These are phyloP conservation scores for Botrytis hyacinthi DNA, from an alignment of 2,329 filamentous ascomycete species.

Conservation along the genomic window DNA sequence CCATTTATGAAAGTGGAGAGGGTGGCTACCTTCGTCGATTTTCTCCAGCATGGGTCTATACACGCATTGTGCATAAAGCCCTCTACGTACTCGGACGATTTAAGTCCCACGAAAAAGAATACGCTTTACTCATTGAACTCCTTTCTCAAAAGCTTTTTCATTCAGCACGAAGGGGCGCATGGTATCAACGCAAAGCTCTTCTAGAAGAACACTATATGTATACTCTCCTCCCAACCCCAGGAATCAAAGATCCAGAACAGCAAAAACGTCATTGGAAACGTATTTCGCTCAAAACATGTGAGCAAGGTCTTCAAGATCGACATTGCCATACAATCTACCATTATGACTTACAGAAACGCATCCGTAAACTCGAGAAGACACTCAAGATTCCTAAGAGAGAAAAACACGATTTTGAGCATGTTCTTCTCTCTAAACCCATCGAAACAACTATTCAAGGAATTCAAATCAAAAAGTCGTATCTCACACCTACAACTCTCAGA, in stretches of 20 bases:
- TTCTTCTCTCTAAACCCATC: conserved; percentile 70
- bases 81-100: conserved; percentile 75
- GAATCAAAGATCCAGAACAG: conserved; percentile 45
- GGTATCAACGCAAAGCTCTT: conserved; percentile 94
- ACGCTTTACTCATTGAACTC: conserved; percentile 70
- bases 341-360: conserved; percentile 88
- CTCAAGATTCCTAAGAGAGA: conserved; percentile 79
- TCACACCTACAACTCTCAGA: conserved; percentile 27
- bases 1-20: conserved; percentile 76
- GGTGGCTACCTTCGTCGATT: conserved; percentile 87
- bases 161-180: conserved; percentile 76
- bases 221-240: conserved; percentile 43
- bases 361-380: conserved; percentile 84
- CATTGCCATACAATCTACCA: conserved; percentile 91
- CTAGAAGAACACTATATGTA: conserved; percentile 96
- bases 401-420: conserved; percentile 91
- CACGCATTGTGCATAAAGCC: conserved; percentile 86
- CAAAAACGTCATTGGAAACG: conserved; percentile 83
- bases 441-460: conserved; percentile 76
- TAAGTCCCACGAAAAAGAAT: conserved; percentile 76
- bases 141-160: conserved; percentile 83
- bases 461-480: conserved; percentile 65
- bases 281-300: conserved; percentile 75
- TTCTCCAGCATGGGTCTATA: conserved; percentile 90
- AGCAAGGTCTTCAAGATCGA: conserved; percentile 79